Conservation (phyloP, 176 grass and related monocot species). For the Raddia distichophylla region DNA sequence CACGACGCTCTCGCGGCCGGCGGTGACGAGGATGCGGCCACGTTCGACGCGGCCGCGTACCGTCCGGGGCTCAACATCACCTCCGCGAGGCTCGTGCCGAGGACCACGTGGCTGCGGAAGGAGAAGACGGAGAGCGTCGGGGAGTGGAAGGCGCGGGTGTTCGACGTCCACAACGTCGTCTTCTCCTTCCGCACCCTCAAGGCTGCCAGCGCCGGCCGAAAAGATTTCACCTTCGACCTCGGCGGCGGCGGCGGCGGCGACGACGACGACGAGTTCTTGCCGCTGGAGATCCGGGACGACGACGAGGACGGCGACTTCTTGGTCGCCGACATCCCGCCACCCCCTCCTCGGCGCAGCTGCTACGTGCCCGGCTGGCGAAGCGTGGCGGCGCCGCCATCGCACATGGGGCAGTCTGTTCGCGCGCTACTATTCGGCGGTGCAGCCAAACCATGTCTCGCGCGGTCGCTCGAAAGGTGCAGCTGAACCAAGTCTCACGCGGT, state of each 20-base stretch:
- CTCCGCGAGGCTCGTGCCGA: slow-evolving; percentile 68
- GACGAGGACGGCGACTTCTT: slow-evolving; percentile 88
- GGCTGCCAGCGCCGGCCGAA: slow-evolving; percentile 44
- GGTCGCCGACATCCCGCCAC: slow-evolving; percentile 77
- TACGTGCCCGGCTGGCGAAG: slow-evolving; percentile 66
- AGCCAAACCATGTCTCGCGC: too few relatives aligned
- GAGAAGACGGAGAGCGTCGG: slow-evolving; percentile 94
- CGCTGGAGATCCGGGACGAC: slow-evolving; percentile 84
- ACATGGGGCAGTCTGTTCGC: too few relatives aligned
- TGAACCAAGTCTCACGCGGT: too few relatives aligned
- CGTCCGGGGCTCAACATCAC: slow-evolving; percentile 86
- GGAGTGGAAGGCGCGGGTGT: slow-evolving; percentile 86
- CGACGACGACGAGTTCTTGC: slow-evolving; percentile 70
- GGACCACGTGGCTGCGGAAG: slow-evolving; percentile 85
- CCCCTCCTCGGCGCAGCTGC: slow-evolving; percentile 77
- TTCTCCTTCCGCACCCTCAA: slow-evolving; percentile 95
- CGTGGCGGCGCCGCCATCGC: slow-evolving; percentile 43
- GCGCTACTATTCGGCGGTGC: too few relatives aligned
- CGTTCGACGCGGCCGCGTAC: slow-evolving; percentile 75
- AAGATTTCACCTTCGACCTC: slow-evolving; percentile 62
- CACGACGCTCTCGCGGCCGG: slow-evolving; percentile 77
- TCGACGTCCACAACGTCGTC: slow-evolving; percentile 90
- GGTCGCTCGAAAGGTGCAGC: too few relatives aligned
- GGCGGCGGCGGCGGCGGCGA: slow-evolving; percentile 51
- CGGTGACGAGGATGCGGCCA: slow-evolving; percentile 65